Conservation (phyloP, 345 rosid genomes). For the Rhodamnia argentea region DNA sequence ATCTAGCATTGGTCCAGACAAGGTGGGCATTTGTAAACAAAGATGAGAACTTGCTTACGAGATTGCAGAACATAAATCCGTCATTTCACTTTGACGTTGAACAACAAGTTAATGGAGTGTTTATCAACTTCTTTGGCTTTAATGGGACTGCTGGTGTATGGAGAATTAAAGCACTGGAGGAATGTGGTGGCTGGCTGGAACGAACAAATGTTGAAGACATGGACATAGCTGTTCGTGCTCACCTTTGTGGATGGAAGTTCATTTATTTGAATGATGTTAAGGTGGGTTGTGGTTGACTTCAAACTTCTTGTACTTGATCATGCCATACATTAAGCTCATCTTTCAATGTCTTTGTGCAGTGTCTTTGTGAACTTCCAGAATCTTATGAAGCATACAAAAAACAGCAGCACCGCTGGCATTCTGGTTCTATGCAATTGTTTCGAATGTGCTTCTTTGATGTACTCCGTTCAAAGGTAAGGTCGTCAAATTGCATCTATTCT, state of each 20-base stretch:
- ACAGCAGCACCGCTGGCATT: constrained; percentile 97
- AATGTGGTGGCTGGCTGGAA: constrained; percentile 95
- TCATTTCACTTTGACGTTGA: constrained; percentile 92
- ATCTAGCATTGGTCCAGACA: constrained; percentile 73
- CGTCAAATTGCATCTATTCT: not conserved
- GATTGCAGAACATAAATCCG: constrained; percentile 79
- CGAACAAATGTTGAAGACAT: constrained; percentile 90
- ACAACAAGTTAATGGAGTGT: constrained; percentile 84
- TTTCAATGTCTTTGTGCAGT: constrained; percentile 29
- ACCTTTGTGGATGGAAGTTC: constrained; percentile 92
- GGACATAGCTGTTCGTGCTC: constrained; percentile 95
- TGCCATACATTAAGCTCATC: not conserved
- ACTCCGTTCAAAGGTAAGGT: constrained; percentile 62
- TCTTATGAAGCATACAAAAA: constrained; percentile 92
- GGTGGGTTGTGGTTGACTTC: constrained; percentile 19
- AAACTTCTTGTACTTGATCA: not conserved
- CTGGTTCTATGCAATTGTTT: constrained; percentile 94
- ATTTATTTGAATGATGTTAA: constrained; percentile 75
- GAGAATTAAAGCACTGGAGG: constrained; percentile 85
- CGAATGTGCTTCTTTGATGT: constrained; percentile 69
- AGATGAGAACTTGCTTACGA: constrained; percentile 87
- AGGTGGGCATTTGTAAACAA: constrained; percentile 90
- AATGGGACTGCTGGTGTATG: constrained; percentile 96
- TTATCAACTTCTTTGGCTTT: constrained; percentile 80
- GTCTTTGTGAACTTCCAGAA: constrained; percentile 94